A percentile compares a stretch with the other conserved stretches of the same genome.
These are phyloP conservation scores for Tilletia setariae DNA, from an alignment of 1,284 basidiomycete species.

Conservation along the genomic window DNA sequence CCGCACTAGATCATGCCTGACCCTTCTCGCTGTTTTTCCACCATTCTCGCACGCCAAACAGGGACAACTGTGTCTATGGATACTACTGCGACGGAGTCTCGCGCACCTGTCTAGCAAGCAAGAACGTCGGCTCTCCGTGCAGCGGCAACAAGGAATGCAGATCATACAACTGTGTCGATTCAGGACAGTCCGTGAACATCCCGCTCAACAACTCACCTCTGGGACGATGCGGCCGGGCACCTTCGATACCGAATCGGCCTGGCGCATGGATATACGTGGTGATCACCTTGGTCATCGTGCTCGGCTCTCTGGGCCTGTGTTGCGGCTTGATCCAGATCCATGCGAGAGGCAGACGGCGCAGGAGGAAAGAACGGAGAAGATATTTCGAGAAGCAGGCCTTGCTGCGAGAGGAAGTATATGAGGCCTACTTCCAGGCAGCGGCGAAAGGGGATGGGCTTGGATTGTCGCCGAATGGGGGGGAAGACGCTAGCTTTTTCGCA, in stretches of 20 bases:
- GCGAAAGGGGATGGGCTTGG: not conserved
- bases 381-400: conserved; percentile 13
- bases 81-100: conserved; percentile 14
- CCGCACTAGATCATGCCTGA: no score
- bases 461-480: not conserved
- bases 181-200: not conserved
- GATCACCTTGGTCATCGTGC: not conserved
- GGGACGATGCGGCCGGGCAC: not conserved
- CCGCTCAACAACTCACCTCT: conserved; percentile 2
- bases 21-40: not conserved
- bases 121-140: conserved; percentile 5
- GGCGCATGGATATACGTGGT: not conserved
- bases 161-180: conserved; percentile 14
- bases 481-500: not conserved
- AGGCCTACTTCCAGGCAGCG: not conserved
- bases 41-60: no score
- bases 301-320: conserved; percentile 5
- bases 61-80: conserved; percentile 16
- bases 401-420: conserved; percentile 6
- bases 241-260: not conserved
- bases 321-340: conserved; percentile 12
- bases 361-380: not conserved
- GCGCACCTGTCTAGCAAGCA: not conserved
- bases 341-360: not conserved
- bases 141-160: conserved; percentile 17